Percentiles rank a stretch among this genome's conserved stretches.
Conservation (phyloP, 2,329 filamentous ascomycete genomes). For the Colletotrichum endophyticum region DNA sequence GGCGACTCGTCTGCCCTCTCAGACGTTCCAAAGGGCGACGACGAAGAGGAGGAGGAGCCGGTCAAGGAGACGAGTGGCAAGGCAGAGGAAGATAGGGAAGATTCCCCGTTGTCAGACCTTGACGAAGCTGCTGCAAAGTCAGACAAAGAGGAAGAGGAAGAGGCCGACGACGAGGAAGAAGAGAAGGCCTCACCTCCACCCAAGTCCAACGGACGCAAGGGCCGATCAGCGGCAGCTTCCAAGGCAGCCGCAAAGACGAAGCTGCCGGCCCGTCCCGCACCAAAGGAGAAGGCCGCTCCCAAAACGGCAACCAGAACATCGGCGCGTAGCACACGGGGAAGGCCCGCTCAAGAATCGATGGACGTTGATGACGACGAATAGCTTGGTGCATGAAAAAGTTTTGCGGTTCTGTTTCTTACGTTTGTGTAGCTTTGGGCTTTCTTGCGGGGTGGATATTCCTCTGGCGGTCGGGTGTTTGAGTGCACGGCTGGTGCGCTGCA, state of each 20-base stretch:
- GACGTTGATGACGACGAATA: constrained; percentile 37
- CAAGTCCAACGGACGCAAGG: constrained; percentile 19
- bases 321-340: constrained; percentile 24
- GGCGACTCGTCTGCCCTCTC: constrained; percentile 9
- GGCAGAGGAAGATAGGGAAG: constrained; percentile 18
- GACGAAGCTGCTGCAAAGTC: constrained; percentile 19
- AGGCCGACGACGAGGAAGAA: constrained; percentile 20
- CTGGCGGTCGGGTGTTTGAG: neutral
- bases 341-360: constrained; percentile 33
- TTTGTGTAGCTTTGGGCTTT: constrained; percentile 9
- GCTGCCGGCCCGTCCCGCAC: constrained; percentile 19
- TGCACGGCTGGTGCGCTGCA: neutral
- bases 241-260: constrained; percentile 12
- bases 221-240: constrained; percentile 3
- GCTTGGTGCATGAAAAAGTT: neutral
- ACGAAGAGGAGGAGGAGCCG: constrained; percentile 21
- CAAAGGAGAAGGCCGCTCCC: constrained; percentile 18
- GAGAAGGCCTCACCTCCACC: constrained; percentile 13
- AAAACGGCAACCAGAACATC: constrained; percentile 7
- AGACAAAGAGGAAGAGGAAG: constrained; percentile 22
- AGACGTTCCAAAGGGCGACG: constrained; percentile 1
- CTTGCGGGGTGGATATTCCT: neutral
- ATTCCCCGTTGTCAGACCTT: constrained; percentile 7
- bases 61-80: constrained; percentile 17
- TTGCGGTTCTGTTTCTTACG: neutral